Evolutionary conservation across 2,329 filamentous ascomycete genomes (phyloP), one percentile per base, ranked within the genome.

Genomic region (Aspergillus neoniger): DNA sequence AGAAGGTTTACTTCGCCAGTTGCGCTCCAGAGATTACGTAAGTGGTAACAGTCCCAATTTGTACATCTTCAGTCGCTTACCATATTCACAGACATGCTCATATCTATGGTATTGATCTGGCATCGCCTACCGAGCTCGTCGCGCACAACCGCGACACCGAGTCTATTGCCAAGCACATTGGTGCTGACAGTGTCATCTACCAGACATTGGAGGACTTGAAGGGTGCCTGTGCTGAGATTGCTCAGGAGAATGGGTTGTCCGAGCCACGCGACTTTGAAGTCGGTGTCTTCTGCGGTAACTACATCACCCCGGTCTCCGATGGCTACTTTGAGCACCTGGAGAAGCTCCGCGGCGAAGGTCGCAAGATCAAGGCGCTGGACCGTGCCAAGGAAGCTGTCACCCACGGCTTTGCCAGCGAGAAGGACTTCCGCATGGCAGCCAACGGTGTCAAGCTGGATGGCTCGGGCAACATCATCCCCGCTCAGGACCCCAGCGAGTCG

Each of bases 231-330:
- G 84, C 87, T 1, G 88, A 92, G 66, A 84, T 91, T 4, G 88
- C 86, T 5, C 68, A 69, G 36, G 76, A 62, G 83, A 87, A 54
- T 79, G 84, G 58, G 77, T 84, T 62, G 79, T 80, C 36, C 74
- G 85, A 68, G 81, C 79, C 78, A 4, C 68, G 85, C 64, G 81
- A 88, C 58, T 97, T 97, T 67, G 94, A 98, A 73, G 88, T 96
- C 2, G 93, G 94, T 57, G 93, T 97, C 8, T 97, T 98, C 80
- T 92, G 88, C 71, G 94, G 94, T 49, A 86, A 88, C 65, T 97
- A 97, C 76, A 83, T 91, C 63, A 97, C 94, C 0, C 86, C 87
- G 0, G 90, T 97, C 1, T 85, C 89, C 1, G 84, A 88, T 6
- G 88, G 85, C 39, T 97, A 97, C 78, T 95, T 97, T 67, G 86